Conservation (phyloP, 116 monocot species). For the Thalassia testudinum region DNA sequence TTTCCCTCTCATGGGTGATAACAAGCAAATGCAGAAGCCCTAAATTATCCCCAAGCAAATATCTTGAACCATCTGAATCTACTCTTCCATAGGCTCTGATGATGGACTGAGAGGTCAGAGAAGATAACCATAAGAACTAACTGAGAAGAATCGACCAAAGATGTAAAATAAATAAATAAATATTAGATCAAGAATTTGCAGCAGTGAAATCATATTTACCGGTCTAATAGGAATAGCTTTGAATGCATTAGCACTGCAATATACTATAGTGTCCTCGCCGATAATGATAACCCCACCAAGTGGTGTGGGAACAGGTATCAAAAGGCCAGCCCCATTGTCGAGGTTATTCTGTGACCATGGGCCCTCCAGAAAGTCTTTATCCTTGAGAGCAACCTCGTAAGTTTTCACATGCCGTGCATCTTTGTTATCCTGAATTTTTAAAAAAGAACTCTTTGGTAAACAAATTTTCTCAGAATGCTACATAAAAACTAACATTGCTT, state of each 20-base stretch:
- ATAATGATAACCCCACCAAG: conserved; percentile 98
- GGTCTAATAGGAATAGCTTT: conserved; percentile 90
- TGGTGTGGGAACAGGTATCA: conserved; percentile 94
- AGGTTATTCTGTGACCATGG: conserved; percentile 97
- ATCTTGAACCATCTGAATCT: conserved; percentile 95
- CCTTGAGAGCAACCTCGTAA: conserved; percentile 95
- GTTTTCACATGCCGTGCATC: conserved; percentile 99
- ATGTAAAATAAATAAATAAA: not conserved
- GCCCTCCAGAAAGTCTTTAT: conserved; percentile 97
- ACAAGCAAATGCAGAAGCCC: conserved; percentile 88
- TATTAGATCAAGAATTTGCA: too few relatives aligned
- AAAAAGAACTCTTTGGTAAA: not conserved
- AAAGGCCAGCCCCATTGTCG: conserved; percentile 89
- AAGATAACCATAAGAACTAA: not conserved
- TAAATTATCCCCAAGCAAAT: conserved; percentile 86
- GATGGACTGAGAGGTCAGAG: conserved; percentile 47
- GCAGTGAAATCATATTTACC: conserved; percentile 16
- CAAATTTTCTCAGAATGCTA: not conserved
- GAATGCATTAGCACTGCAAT: conserved; percentile 71
- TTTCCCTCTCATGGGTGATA: conserved; percentile 83
- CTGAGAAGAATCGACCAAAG: not conserved
- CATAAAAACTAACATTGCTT: not conserved
- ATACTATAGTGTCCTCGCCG: conserved; percentile 98
- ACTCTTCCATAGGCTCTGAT: conserved; percentile 96
- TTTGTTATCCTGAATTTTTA: conserved; percentile 94